Evolutionary conservation across 116 monocot species (phyloP).

Genomic region (Trichopus zeylanicus): DNA sequence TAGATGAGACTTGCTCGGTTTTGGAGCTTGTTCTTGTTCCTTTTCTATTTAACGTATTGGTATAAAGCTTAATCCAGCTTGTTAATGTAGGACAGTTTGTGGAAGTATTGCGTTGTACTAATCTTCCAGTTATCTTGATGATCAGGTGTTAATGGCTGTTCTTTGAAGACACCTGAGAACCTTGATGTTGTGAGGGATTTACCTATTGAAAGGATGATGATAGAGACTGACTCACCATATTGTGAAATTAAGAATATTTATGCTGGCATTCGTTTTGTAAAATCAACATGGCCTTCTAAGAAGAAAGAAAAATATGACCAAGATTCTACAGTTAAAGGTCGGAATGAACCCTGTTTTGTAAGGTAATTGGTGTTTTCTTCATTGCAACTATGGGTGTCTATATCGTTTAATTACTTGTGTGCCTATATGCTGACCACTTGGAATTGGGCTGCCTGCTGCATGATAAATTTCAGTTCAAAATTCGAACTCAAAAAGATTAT

Average conservation of each 20-base stretch:
- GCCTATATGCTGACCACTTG: neutral
- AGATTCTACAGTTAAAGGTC: constrained; percentile 72
- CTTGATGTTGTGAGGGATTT: constrained; percentile 66
- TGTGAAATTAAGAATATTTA: constrained; percentile 98
- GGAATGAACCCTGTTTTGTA: constrained; percentile 90
- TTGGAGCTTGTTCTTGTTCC: neutral
- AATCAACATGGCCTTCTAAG: constrained; percentile 85
- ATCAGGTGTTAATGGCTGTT: constrained; percentile 92
- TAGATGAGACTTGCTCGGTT: neutral
- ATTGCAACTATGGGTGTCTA: too few relatives aligned
- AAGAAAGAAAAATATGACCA: constrained; percentile 90
- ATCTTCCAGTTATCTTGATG: neutral
- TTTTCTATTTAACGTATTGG: neutral
- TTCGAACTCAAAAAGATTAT: too few relatives aligned
- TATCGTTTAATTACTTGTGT: too few relatives aligned
- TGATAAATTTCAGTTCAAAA: too few relatives aligned
- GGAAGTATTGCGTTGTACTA: neutral
- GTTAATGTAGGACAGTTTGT: neutral
- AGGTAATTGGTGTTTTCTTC: constrained; percentile 36
- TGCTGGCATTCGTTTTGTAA: constrained; percentile 82
- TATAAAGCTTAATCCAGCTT: too few relatives aligned
- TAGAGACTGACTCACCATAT: constrained; percentile 98
- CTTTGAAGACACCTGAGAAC: constrained; percentile 76
- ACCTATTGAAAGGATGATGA: constrained; percentile 90
- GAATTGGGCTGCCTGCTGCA: too few relatives aligned